Evolutionary conservation across 768 basidiomycete species (phyloP), one percentile per base, ranked within the genome.

Genomic region (Mycena kentingensis): DNA sequence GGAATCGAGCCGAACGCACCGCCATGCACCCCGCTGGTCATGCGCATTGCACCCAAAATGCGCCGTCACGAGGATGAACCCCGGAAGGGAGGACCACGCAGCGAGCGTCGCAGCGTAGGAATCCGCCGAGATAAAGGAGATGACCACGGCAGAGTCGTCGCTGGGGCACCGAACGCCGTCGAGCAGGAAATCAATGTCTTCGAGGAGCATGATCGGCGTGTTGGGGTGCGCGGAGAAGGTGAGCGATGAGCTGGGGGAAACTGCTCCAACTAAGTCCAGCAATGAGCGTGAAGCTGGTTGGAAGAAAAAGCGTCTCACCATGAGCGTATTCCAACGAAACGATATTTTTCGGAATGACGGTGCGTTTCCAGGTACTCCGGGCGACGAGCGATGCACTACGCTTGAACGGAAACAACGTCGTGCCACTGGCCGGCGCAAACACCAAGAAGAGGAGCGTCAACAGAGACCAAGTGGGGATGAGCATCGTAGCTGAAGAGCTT

Each of bases 1-100:
- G 18, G 16, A 24, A 3, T 0, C 8, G n/a, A 22, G 24, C 18
- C 45, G 11, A 21, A 32, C 55, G 35, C 16, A 56, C 55, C 46
- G 38, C 50, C 55, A 56, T 11, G 55, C 55, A 11, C 37, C 39
- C 1, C 55, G 55, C 32, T 52, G 39, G 22, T 56, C 55, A 25
- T 19, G n/a, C 4, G 46, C 45, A 37, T 56, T 56, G 50, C 55
- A 56, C 10, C 34, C 34, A 7, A 34, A 29, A 37, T 56, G 55
- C 18, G 44, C 38, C 15, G 54, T 55, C 4, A 55, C 32, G 2
- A 55, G 15, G 10, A 51, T 51, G 32, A 55, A 55, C 26, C 46
- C n/a, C 7, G 29, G 24, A 5, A 46, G 45, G 5, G 37, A 46
- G 2, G 54, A 46, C 54, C 54, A 55, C n/a, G 49, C 22, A 7